Evolutionary conservation across 257 asterid species (phyloP), one percentile per base, ranked within the genome.

Genomic region (Galeopsis tetrahit): DNA sequence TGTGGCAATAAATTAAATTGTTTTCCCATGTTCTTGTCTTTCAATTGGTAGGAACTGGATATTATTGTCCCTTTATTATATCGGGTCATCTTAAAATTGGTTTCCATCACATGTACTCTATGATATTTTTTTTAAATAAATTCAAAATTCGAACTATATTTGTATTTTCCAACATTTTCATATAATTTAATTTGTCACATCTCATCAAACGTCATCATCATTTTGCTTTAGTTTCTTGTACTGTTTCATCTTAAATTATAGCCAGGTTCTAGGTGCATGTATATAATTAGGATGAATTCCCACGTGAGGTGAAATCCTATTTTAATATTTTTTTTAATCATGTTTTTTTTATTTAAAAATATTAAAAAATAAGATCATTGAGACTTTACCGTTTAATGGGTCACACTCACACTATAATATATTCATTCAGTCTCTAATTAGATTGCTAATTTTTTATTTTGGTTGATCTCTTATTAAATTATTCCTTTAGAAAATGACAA

Each of bases 21-120:
- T 31, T 48, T 48, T 64, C 70, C 77, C 83, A 79, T 71, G 77
- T 77, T 70, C 72, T 21, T 10, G 36, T 33, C 66, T 67, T 63
- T 10, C 49, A 55, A 80, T 76, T 75, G 76, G 78, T 35, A 32
- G 36, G 44, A 68, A 52, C 13, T 5, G 14, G 44, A 38, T 58
- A 34, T 34, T 33, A 33, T 34, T 11, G 44, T 62, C 28, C 44
- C 68, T 62, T 7, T 35, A 34, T 61, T 35, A 35, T 61, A 60
- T 28, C 8, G 17, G 28, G 5, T 7, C 43, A 10, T 59, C 3
- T 60, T 35, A 6, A 5, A 35, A 32, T 21, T 60, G 66, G 2
- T 34, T 60, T 60, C 46, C 66, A 11, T 60, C 66, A 60, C 66
- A 60, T 60, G 66, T 60, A 60, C 66, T 35, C 9, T 59, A 59